Base-by-base conservation (phyloP, 306 rosid genomes). In the Vicia villosa region DNA sequence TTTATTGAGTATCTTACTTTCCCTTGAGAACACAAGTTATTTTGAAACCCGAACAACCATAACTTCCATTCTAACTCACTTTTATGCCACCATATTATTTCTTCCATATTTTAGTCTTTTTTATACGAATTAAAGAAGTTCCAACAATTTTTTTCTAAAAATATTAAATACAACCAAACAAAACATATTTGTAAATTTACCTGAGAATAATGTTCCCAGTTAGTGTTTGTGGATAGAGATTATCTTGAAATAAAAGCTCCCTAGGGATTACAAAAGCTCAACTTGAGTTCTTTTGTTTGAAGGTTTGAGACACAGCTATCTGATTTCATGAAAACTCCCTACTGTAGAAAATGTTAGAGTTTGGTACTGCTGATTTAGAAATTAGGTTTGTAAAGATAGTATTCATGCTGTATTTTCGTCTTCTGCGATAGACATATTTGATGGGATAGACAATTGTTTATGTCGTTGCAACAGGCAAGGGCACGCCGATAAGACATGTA, bases 401-500 rank as follows among this genome's bases (percentile, higher is more conserved):
- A 6, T 67, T 47, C 15, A n/a, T 34, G 42, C 47, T 74, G 15
- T 37, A 10, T 45, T 61, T 46, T 57, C 51, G 5, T 26, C 47
- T 62, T 80, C 63, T 72, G 56, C 51, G 24, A 37, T 38, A 37
- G 42, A 51, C 55, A 32, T 54, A 63, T 41, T 68, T n/a, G 69
- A 58, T 68, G 74, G 49, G 64, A 74, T 77, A 21, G 63, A 71
- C 66, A 30, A 54, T n/a, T 2, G n/a, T 67, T 52, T 38, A 34
- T 17, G 56, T 70, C 68, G 70, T 42, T 50, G 61, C 49, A 69
- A 79, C 83, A 95, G 99, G 97, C 54, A 91, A 79, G 78, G 97
- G 91, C 12, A 77, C 26, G 10, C 99, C 96, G 0, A 73, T 83
- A 41, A 83, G 96, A 77, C 83, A 84, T 61, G 85, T 91, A 77